phyloP scores from a whole-genome alignment of 805 yeast species.

The Cyberlindnera mrakii region DNA sequence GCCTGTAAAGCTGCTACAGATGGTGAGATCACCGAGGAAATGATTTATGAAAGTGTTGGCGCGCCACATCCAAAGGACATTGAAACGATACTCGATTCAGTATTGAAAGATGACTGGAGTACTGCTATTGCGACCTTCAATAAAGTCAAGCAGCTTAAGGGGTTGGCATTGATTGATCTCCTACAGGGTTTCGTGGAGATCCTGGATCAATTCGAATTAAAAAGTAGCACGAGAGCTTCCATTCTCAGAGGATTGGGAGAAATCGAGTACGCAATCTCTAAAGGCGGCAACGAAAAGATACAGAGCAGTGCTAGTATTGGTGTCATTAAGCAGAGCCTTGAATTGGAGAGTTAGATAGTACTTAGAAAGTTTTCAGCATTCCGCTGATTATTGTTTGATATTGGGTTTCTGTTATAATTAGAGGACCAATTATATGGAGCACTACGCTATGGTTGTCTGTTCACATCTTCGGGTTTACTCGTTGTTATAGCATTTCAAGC shows the following conservation, averaged over 20 bases:
- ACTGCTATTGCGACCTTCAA: slow-evolving; percentile 63
- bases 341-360: slow-evolving; percentile 21
- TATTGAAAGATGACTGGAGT: slow-evolving; percentile 84
- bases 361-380: no score
- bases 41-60: slow-evolving; percentile 92
- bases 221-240: slow-evolving; percentile 52
- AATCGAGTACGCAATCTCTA: slow-evolving; percentile 83
- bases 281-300: slow-evolving; percentile 87
- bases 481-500: no score
- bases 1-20: slow-evolving; percentile 82
- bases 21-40: slow-evolving; percentile 57
- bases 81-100: slow-evolving; percentile 65
- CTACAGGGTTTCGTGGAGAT: slow-evolving; percentile 70
- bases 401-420: no score
- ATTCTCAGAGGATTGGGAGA: slow-evolving; percentile 73
- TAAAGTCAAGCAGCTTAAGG: slow-evolving; percentile 63
- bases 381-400: no score
- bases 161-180: slow-evolving; percentile 85
- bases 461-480: no score
- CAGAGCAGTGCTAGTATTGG: slow-evolving; percentile 90
- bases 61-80: slow-evolving; percentile 89
- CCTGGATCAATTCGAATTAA: slow-evolving; percentile 62
- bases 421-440: no score
- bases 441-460: no score
- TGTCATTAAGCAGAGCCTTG: slow-evolving; percentile 53